Base-by-base conservation (phyloP, 2,329 filamentous ascomycete species). In the Apiospora pterosperma region DNA sequence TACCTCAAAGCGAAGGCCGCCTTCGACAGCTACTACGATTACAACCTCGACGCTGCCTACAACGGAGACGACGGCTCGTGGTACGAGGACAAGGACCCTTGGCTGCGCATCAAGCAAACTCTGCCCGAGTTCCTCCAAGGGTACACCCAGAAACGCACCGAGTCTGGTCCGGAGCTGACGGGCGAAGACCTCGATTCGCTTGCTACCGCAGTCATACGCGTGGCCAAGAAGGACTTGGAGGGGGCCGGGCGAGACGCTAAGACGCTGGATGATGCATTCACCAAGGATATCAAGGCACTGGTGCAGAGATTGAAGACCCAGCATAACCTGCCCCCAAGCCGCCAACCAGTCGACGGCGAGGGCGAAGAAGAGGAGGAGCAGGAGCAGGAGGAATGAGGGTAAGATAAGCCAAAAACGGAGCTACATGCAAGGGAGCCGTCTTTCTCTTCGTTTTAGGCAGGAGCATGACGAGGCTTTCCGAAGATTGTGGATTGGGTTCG, bases 1-100 rank as follows among this genome's bases (percentile, higher is more conserved):
- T 66, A 67, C 64, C 67, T 67, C 25, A 67, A 67, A 59, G 67
- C 67, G n/a, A 68, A 68, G 64, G 63, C 59, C 14, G 64, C 65
- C 21, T 68, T 68, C 31, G 67, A 68, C 63, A 52, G 48, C 60
- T 67, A 65, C 59, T 65, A 61, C 42, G 63, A 60, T 55, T 68
- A 68, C 63, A 61, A 64, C 63, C 25, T 62, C 38, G 60, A 62
- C 60, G 60, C 38, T 12, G 60, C 60, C 39, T 62, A n/a, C 12
- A 21, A 62, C 39, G 28, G 19, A 19, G 60, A 62, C 28, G 39
- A 19, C 25, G 60, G 38, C 60, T 2, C 60, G 39, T 62, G 60
- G 60, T 3, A 42, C 60, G 60, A 62, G 23, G 39, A 21, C 39
- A 39, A 42, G 28, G 67, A 68, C 63, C 67, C 67, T 48, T 68